These are phyloP conservation scores for Trichocladium antarcticum DNA, from an alignment of 495 filamentous ascomycete species.

Conservation along the genomic window DNA sequence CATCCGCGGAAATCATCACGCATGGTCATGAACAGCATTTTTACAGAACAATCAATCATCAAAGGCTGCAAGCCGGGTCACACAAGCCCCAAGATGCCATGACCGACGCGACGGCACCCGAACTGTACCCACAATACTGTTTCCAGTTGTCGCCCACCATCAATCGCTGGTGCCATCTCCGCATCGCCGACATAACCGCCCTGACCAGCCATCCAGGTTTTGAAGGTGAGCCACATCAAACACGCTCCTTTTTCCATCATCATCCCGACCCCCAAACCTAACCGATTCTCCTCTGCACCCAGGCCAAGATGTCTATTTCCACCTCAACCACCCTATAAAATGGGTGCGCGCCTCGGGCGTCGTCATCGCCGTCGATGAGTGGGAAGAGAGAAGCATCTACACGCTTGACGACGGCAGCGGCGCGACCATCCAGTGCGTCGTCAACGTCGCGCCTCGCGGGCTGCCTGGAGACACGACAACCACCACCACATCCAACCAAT, in stretches of 20 bases:
- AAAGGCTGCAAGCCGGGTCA: conserved; percentile 1
- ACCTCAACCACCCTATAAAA: conserved; percentile 80
- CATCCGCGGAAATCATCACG: neutral
- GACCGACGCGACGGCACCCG: conserved; percentile 31
- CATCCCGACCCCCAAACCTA: neutral
- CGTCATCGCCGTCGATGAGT: conserved; percentile 65
- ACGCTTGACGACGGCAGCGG: conserved; percentile 85
- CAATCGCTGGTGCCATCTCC: conserved; percentile 72
- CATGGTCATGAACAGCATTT: neutral
- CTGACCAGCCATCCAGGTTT: conserved; percentile 51
- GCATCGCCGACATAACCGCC: conserved; percentile 53
- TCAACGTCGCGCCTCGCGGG: conserved; percentile 11
- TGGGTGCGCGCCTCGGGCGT: conserved; percentile 69
- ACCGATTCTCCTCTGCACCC: neutral
- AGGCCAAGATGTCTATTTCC: conserved; percentile 68
- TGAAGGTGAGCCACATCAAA: conserved; percentile 44
- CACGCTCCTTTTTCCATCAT: neutral
- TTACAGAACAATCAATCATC: neutral
- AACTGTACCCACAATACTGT: conserved; percentile 73
- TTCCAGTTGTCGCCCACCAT: conserved; percentile 75
- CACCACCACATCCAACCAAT: neutral
- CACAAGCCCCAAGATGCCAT: conserved; percentile 36
- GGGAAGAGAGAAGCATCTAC: conserved; percentile 46
- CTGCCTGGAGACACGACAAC: conserved; percentile 9
- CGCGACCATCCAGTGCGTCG: conserved; percentile 50